phyloP scores from a whole-genome alignment of 306 rosid genomes.

The Sindora glabra region DNA sequence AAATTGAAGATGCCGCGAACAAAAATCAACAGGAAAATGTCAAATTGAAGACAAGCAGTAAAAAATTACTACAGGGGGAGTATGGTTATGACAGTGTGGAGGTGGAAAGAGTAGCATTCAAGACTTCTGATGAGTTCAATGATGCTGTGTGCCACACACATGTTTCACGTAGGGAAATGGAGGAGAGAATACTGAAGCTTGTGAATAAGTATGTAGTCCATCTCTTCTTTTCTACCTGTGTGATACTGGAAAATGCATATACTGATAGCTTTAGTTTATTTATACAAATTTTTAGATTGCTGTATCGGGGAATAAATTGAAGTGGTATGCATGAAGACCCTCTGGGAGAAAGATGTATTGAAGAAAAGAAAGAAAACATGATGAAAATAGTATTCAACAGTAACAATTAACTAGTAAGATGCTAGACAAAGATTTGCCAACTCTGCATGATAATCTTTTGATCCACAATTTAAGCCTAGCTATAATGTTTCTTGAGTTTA shows the following conservation, averaged over 20 bases:
- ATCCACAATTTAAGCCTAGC: no score
- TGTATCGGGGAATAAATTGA: background rate
- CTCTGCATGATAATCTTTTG: background rate
- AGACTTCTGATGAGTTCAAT: slow-evolving; percentile 43
- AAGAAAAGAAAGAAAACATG: background rate
- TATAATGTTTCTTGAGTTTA: no score
- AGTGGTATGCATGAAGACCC: background rate
- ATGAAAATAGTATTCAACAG: no score
- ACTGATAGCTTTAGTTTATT: background rate
- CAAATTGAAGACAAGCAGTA: slow-evolving; percentile 23
- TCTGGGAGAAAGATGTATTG: background rate
- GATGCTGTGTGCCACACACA: slow-evolving; percentile 36
- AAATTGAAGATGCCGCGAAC: slow-evolving; percentile 20
- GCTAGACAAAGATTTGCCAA: background rate
- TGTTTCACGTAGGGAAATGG: slow-evolving; percentile 70
- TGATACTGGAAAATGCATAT: background rate
- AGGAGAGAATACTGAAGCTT: slow-evolving; percentile 75
- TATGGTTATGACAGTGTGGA: slow-evolving; percentile 28
- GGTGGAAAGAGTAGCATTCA: slow-evolving; percentile 78
- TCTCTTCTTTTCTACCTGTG: slow-evolving; percentile 17
- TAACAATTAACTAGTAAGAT: no score
- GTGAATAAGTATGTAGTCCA: slow-evolving; percentile 50
- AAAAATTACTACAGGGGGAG: slow-evolving; percentile 17
- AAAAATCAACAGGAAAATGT: slow-evolving; percentile 11
- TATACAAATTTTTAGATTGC: slow-evolving; percentile 3